A percentile compares a stretch with the other conserved stretches of the same genome.
phyloP scores from a whole-genome alignment of 176 grass and related monocot genomes.

The Hordeum marinum region DNA sequence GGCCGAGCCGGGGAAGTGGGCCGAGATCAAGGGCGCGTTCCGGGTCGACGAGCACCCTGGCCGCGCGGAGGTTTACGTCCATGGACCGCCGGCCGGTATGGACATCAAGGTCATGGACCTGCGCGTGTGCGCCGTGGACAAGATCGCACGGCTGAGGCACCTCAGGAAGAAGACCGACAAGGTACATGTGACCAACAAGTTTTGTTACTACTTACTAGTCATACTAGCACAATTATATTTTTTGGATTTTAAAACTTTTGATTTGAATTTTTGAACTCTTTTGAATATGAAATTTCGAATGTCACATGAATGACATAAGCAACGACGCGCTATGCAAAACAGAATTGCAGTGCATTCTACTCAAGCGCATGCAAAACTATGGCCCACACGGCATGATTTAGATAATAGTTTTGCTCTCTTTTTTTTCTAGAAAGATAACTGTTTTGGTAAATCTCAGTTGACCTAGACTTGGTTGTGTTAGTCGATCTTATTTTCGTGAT shows the following conservation, averaged over 20 bases:
- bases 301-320: not conserved
- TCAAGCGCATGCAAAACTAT: not conserved
- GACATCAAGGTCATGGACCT: constrained; percentile 66
- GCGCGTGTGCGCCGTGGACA: constrained; percentile 44
- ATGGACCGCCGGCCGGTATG: constrained; percentile 42
- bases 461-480: too few species aligned
- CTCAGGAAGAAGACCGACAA: constrained; percentile 58
- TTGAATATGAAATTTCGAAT: not conserved
- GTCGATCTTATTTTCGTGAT: too few species aligned
- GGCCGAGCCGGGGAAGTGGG: constrained; percentile 29
- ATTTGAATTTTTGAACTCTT: too few species aligned
- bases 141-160: constrained; percentile 44
- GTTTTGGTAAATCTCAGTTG: too few species aligned
- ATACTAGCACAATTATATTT: too few species aligned
- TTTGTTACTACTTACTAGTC: too few species aligned
- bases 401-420: too few species aligned
- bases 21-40: constrained; percentile 54
- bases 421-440: too few species aligned
- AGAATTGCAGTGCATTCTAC: not conserved
- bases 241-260: too few species aligned
- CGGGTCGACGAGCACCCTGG: constrained; percentile 32
- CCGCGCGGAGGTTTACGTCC: constrained; percentile 32
- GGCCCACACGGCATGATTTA: not conserved
- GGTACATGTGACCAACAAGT: constrained; percentile 13
- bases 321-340: not conserved